Percentiles rank a stretch among this genome's conserved stretches.
These are phyloP conservation scores for Rhizopogon vinicolor DNA, from an alignment of 768 basidiomycete species.

Conservation along the genomic window DNA sequence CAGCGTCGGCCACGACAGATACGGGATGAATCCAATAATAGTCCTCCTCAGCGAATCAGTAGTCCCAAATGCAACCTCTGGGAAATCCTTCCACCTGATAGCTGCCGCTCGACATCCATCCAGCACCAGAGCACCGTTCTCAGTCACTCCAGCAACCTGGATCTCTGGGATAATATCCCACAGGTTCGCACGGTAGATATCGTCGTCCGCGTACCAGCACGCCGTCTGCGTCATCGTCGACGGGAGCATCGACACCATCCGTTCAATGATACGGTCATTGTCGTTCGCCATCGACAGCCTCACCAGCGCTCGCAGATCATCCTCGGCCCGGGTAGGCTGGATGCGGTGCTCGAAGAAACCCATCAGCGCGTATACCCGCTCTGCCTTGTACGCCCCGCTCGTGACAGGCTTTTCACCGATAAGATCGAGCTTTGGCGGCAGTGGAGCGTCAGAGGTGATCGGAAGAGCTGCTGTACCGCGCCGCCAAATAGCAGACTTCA, in stretches of 20 bases:
- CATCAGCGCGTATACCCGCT: slow-evolving; percentile 17
- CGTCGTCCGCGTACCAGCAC: slow-evolving; percentile 16
- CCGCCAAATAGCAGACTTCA: slow-evolving; percentile 16
- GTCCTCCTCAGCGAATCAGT: slow-evolving; percentile 6
- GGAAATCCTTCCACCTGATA: slow-evolving; percentile 19
- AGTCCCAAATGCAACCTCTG: slow-evolving; percentile 7
- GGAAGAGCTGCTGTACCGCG: slow-evolving; percentile 11
- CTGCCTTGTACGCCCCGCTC: slow-evolving; percentile 10
- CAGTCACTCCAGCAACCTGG: slow-evolving; percentile 14
- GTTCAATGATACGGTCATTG: slow-evolving; percentile 16
- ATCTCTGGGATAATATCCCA: slow-evolving; percentile 16
- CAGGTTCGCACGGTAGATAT: slow-evolving; percentile 10
- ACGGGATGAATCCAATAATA: slow-evolving; percentile 6
- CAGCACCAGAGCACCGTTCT: slow-evolving; percentile 12
- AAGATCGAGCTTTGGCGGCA: not conserved
- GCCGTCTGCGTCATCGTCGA: not conserved
- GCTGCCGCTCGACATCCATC: slow-evolving; percentile 14
- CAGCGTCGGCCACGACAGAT: slow-evolving; percentile 6
- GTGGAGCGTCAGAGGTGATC: not conserved
- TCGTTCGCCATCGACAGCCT: slow-evolving; percentile 19
- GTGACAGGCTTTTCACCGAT: not conserved
- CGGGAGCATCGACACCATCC: slow-evolving; percentile 17
- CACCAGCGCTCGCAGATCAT: slow-evolving; percentile 12
- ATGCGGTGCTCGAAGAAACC: slow-evolving; percentile 19
- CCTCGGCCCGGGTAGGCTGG: slow-evolving; percentile 8